Evolutionary conservation across 2,329 filamentous ascomycete genomes (phyloP).

Genomic region (Ophiostoma ulmi): DNA sequence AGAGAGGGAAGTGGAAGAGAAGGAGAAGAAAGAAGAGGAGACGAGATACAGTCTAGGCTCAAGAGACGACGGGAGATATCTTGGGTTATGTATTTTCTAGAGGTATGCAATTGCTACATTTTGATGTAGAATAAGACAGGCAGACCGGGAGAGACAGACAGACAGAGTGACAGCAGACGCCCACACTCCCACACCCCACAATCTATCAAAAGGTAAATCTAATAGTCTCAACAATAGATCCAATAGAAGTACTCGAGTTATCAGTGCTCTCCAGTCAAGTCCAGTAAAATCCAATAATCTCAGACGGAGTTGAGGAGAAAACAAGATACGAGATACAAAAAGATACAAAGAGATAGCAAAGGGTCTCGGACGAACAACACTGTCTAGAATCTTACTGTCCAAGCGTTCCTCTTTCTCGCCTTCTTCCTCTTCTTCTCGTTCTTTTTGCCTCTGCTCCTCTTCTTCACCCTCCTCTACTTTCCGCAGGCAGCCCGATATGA

Average conservation of each 20-base stretch:
- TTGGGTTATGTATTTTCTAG: not conserved
- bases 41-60: not conserved
- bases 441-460: not conserved
- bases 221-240: not conserved
- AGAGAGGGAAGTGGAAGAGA: not conserved
- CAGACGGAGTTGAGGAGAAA: not conserved
- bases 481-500: not conserved
- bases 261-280: not conserved
- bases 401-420: not conserved
- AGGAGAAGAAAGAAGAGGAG: not conserved
- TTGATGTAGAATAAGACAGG: not conserved
- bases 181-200: not conserved
- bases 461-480: not conserved
- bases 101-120: not conserved
- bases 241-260: not conserved
- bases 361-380: not conserved
- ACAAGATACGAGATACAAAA: not conserved
- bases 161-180: not conserved
- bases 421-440: not conserved
- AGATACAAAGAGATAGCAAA: not conserved
- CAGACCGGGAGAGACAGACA: not conserved
- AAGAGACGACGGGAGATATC: not conserved
- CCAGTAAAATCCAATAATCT: not conserved
- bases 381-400: too few relatives aligned
- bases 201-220: not conserved